Base-by-base conservation (phyloP, 2,329 filamentous ascomycete species). In the Diaporthe ilicicola region DNA sequence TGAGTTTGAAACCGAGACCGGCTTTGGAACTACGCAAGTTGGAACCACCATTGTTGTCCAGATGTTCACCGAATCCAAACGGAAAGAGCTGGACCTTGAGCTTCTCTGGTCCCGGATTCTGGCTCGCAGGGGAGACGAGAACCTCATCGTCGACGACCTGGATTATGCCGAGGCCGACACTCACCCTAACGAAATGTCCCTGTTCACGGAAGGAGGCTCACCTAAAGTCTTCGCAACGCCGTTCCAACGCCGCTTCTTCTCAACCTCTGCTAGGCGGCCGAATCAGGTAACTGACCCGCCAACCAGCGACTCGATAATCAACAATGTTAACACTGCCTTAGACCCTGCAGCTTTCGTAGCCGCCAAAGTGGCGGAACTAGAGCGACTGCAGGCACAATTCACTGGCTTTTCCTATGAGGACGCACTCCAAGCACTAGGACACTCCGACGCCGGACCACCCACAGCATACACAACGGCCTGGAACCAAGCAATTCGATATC, bases 21-120 rank as follows among this genome's bases (percentile, higher is more conserved):
- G 95, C 0, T 98, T 98, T 77, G 93, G 94, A 1, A 78, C 84
- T 1, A 77, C 83, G 5, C 78, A 81, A 42, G 78, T 76, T 0
- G 88, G 88, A 12, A 86, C 84, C 1, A 89, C 88, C 0, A 77
- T 90, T 27, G 85, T 90, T 17, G 81, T 90, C 12, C 88, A 90
- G 76, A 84, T 89, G 75, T 84, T 90, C 81, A 90, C 87, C 0
- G 87, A 88, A 74, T 76, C 82, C 10, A 82, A 87, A 70, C 82
- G 88, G 39, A 77, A 79, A 27, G 87, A 90, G 74, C 80, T 90
- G 65, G 84, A 84, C 54, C 77, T 90, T 15, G 88, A 90, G 75
- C 77, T 76, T 13, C 79, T 90, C 1, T 90, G 88, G 88, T 78
- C 78, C 44, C 79, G 80, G 9, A 76, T 83, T 39, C 71, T 87